Conservation (phyloP, 2,329 filamentous ascomycete genomes). For the Exserohilum turcica region DNA sequence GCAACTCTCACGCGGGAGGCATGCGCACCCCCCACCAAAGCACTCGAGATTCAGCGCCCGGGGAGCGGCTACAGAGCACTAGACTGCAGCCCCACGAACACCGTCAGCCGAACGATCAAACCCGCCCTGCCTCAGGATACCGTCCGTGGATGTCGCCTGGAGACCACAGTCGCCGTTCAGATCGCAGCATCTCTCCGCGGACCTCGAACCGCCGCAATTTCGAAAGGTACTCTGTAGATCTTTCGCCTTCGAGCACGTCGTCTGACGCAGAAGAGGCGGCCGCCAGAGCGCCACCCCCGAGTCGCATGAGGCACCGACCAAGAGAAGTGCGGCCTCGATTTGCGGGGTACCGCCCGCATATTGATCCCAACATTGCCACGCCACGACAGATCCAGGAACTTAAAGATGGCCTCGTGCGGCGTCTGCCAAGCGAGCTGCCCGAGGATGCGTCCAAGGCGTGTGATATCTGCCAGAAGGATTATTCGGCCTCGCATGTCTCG, state of each 20-base stretch:
- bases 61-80: constrained; percentile 3
- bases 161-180: constrained; percentile 27
- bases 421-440: constrained; percentile 34
- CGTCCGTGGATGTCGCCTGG: constrained; percentile 17
- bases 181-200: constrained; percentile 35
- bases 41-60: constrained; percentile 15
- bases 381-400: constrained; percentile 36
- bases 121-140: constrained; percentile 15
- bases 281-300: constrained; percentile 27
- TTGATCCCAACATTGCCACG: constrained; percentile 34
- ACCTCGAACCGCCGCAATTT: constrained; percentile 41
- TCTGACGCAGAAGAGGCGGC: constrained; percentile 35
- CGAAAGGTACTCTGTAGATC: constrained; percentile 38
- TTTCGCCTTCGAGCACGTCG: constrained; percentile 26
- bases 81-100: constrained; percentile 23
- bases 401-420: constrained; percentile 33
- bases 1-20: constrained; percentile 8
- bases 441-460: constrained; percentile 32
- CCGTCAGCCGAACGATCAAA: constrained; percentile 13
- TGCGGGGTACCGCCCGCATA: constrained; percentile 12
- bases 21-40: constrained; percentile 13
- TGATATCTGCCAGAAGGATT: constrained; percentile 47
- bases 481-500: constrained; percentile 31
- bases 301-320: constrained; percentile 19
- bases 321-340: constrained; percentile 25